A percentile compares a stretch with the other conserved stretches of the same genome.
These are phyloP conservation scores for Talaromyces thailandensis DNA, from an alignment of 495 filamentous ascomycete species.

Conservation along the genomic window DNA sequence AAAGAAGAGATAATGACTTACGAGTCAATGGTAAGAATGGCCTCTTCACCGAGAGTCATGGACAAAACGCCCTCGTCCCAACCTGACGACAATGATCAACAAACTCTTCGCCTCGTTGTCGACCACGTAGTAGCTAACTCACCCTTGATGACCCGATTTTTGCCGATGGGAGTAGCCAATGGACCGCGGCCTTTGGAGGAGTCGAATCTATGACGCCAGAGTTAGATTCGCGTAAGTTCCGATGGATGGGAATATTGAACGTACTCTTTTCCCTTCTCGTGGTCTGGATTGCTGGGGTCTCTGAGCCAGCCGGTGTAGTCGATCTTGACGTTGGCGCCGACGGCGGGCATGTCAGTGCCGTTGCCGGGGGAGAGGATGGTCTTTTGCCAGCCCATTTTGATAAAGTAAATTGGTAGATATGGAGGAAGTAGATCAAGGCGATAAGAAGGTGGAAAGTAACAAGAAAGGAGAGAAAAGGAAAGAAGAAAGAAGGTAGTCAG, in stretches of 20 bases:
- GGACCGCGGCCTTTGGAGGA: conserved; percentile 56
- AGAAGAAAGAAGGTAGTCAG: not conserved
- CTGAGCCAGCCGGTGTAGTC: conserved; percentile 79
- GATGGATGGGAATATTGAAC: not conserved
- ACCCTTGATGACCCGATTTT: conserved; percentile 75
- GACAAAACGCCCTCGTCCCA: conserved; percentile 79
- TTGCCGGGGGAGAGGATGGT: conserved; percentile 38
- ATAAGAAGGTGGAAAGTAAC: conserved; percentile 5
- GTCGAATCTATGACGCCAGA: conserved; percentile 55
- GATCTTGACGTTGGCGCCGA: conserved; percentile 62
- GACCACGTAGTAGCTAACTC: conserved; percentile 9
- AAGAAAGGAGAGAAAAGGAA: conserved; percentile 9
- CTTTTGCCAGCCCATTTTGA: conserved; percentile 33
- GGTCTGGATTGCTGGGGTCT: conserved; percentile 42
- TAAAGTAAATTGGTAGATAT: not conserved
- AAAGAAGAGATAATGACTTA: conserved; percentile 34
- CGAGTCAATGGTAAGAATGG: conserved; percentile 67
- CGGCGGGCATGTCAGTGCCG: conserved; percentile 43
- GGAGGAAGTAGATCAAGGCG: conserved; percentile 1
- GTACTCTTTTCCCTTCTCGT: conserved; percentile 43
- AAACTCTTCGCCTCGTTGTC: not conserved
- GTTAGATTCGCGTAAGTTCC: not conserved
- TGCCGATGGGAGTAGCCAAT: conserved; percentile 61
- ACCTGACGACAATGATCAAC: conserved; percentile 25
- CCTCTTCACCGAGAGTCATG: conserved; percentile 77